Conservation (phyloP, 306 rosid genomes). For the Rosa multiflora region DNA sequence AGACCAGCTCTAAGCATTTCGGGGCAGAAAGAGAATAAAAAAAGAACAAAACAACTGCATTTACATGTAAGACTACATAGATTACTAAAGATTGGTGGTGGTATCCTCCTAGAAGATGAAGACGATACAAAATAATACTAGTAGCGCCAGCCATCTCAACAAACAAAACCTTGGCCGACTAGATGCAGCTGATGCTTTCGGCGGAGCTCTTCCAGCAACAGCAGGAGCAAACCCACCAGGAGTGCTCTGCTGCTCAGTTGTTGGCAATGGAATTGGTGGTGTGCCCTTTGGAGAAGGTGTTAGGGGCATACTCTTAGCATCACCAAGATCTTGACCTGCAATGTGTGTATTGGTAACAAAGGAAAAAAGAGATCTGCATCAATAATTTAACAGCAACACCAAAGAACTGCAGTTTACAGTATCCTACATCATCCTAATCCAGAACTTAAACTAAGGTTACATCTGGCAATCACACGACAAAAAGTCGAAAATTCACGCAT, state of each 20-base stretch:
- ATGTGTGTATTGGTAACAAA: conserved; percentile 14
- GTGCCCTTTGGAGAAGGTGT: conserved; percentile 49
- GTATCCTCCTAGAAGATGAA: conserved; percentile 26
- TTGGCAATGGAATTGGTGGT: conserved; percentile 64
- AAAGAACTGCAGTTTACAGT: background rate
- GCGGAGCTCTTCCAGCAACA: conserved; percentile 85
- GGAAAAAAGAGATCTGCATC: conserved; percentile 5
- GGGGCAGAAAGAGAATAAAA: conserved; percentile 14
- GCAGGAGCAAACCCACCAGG: conserved; percentile 78
- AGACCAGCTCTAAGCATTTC: conserved; percentile 36
- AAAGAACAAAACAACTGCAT: conserved; percentile 30
- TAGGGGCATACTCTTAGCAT: conserved; percentile 51
- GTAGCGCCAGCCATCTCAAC: conserved; percentile 37
- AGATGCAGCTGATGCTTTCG: conserved; percentile 71
- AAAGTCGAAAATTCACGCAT: background rate
- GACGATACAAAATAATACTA: conserved; percentile 38
- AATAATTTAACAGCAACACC: conserved; percentile 4
- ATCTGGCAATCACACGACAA: background rate
- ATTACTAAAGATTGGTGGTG: conserved; percentile 12
- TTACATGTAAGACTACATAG: conserved; percentile 58
- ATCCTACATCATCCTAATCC: conserved; percentile 8
- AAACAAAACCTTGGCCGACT: conserved; percentile 25
- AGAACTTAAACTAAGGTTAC: background rate
- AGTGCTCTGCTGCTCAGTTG: conserved; percentile 76
- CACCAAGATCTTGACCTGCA: conserved; percentile 79